Base-by-base conservation (phyloP, 2,329 filamentous ascomycete genomes). In the Cladorrhinum sp. region DNA sequence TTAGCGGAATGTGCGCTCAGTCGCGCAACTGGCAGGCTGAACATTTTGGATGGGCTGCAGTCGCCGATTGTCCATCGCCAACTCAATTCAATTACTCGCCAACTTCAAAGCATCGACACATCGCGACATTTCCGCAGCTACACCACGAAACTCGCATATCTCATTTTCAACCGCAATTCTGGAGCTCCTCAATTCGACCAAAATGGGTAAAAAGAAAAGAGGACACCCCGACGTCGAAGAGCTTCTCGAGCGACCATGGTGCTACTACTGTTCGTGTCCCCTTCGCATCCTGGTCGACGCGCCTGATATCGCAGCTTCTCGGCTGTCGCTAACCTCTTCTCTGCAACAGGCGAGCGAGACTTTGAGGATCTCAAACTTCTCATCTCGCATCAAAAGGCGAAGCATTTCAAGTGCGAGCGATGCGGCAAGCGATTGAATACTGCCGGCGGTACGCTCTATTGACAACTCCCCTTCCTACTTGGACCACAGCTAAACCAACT, bases 341-440 rank as follows among this genome's bases (percentile, higher is more conserved):
- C 2, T 1, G 1, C n/a, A 55, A 2, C 58, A 88, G 85, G 85
- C 77, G 95, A 99, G 77, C 90, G 93, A 78, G 93, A 98, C 77
- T 99, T 98, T 74, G 93, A 98, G 75, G 95, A 99, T 75, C 76
- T 96, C 51, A 97, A 96, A 80, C 92, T 98, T 68, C 86, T 99
- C 65, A 96, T 96, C 68, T 93, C 91, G 60, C 95, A 99, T 75
- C 95, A 98, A 73, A 98, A 97, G 75, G 93, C 93, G n/a, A 98
- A 98, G 77, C 95, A 99, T 76, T 98, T 96, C 82, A 97, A 96
- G 77, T 99, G 95, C 78, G 91, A 96, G 69, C 81, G 89, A 78
- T 99, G 95, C 74, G 88, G 88, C 57, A 86, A 95, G 66, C 84
- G 93, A 67, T 78, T 99, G 59, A 97, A 96, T 73, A 99, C 95